Evolutionary conservation across 139 green algal species (phyloP).

Genomic region (Tetraselmis chui): DNA sequence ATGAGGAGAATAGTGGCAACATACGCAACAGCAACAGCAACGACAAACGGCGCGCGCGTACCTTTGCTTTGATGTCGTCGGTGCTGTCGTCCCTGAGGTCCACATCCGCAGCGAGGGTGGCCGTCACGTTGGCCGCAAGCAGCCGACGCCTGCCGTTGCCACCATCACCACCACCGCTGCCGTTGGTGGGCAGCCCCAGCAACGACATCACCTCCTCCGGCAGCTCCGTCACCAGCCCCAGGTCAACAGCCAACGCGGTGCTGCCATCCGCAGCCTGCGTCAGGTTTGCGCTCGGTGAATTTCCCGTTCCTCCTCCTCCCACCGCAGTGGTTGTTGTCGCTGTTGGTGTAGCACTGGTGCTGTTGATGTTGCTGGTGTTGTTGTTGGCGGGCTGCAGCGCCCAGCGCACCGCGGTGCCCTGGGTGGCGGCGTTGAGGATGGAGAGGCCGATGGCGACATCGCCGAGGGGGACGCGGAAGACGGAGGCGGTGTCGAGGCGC

Average conservation of each 20-base stretch:
- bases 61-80: constrained; percentile 31
- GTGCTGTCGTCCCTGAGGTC: constrained; percentile 21
- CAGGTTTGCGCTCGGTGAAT: not conserved
- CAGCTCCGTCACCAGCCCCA: not conserved
- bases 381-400: not conserved
- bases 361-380: not conserved
- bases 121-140: constrained; percentile 40
- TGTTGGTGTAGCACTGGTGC: not conserved
- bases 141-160: constrained; percentile 10
- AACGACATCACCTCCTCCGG: not conserved
- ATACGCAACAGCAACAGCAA: too few species aligned
- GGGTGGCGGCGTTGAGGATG: not conserved
- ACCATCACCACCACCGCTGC: not conserved
- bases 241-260: too few species aligned
- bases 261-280: not conserved
- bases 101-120: constrained; percentile 40
- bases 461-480: not conserved
- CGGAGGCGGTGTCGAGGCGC: not conserved
- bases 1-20: too few species aligned
- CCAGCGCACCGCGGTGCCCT: not conserved
- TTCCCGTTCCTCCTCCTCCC: not conserved
- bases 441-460: not conserved
- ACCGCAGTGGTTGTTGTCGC: too few species aligned
- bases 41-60: too few species aligned
- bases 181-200: not conserved